These are phyloP conservation scores for Wallacemonas rigidus DNA, from an alignment of 208 protist genomes.

Conservation along the genomic window DNA sequence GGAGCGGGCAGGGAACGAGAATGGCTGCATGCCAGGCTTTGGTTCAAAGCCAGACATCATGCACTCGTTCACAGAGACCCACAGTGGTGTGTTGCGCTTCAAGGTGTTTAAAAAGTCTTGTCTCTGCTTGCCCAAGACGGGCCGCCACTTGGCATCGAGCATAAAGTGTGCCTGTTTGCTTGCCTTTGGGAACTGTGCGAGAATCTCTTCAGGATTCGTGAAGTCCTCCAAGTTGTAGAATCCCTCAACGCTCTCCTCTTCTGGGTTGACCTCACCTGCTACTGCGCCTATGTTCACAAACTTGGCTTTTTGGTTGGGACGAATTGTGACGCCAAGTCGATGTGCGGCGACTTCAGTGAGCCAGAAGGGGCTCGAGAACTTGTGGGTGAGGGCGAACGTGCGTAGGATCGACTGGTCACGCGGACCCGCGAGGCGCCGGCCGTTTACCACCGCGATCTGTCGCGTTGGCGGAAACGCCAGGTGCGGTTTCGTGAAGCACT, in stretches of 20 bases:
- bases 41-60: constrained; percentile 88
- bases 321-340: constrained; percentile 71
- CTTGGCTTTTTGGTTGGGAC: constrained; percentile 48
- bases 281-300: constrained; percentile 71
- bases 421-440: constrained; percentile 63
- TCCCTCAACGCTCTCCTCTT: constrained; percentile 56
- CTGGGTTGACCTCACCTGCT: constrained; percentile 45
- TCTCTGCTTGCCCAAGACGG: constrained; percentile 81
- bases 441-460: constrained; percentile 82
- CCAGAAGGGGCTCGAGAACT: constrained; percentile 89
- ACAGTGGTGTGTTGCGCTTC: constrained; percentile 65
- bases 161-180: constrained; percentile 87
- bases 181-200: constrained; percentile 81
- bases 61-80: constrained; percentile 90
- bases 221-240: constrained; percentile 92
- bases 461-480: constrained; percentile 77
- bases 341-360: constrained; percentile 55
- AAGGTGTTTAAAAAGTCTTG: constrained; percentile 72
- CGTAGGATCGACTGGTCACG: constrained; percentile 80
- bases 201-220: constrained; percentile 59
- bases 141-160: constrained; percentile 87
- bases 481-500: constrained; percentile 71
- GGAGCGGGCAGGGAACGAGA: constrained; percentile 34
- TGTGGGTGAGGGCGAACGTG: constrained; percentile 75
- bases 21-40: constrained; percentile 27